Conservation (phyloP, 1,284 basidiomycete species). For the Tremellales sp. region DNA sequence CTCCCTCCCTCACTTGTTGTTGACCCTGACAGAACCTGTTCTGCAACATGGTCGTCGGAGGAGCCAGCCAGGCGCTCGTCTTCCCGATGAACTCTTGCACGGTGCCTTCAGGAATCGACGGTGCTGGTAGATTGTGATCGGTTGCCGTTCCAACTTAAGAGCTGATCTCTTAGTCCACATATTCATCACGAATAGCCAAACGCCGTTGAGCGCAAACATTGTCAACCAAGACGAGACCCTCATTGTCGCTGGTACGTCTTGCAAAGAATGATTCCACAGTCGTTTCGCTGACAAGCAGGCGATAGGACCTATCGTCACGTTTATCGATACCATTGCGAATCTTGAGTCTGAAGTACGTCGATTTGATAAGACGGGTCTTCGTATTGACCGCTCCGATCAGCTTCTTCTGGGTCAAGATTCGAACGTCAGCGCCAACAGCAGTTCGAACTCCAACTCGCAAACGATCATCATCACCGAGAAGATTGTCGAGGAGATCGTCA, state of each 20-base stretch:
- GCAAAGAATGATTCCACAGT: neutral
- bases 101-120: slow-evolving; percentile 20
- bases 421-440: neutral
- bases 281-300: too few relatives aligned
- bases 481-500: slow-evolving; percentile 7
- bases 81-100: slow-evolving; percentile 53
- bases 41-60: slow-evolving; percentile 74
- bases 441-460: slow-evolving; percentile 1
- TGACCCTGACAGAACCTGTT: slow-evolving; percentile 54
- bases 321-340: slow-evolving; percentile 14
- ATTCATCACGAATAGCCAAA: slow-evolving; percentile 62
- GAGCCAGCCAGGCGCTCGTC: slow-evolving; percentile 56
- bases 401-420: neutral
- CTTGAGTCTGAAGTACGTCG: neutral
- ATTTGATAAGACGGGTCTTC: neutral
- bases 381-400: neutral
- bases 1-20: neutral
- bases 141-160: slow-evolving; percentile 47
- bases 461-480: slow-evolving; percentile 14
- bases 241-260: slow-evolving; percentile 58
- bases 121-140: slow-evolving; percentile 34
- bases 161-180: slow-evolving; percentile 54
- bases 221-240: slow-evolving; percentile 58
- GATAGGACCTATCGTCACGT: slow-evolving; percentile 9
- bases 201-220: slow-evolving; percentile 60